These are phyloP conservation scores for Ustilago trichophora DNA, from an alignment of 1,284 basidiomycete genomes.

Conservation along the genomic window DNA sequence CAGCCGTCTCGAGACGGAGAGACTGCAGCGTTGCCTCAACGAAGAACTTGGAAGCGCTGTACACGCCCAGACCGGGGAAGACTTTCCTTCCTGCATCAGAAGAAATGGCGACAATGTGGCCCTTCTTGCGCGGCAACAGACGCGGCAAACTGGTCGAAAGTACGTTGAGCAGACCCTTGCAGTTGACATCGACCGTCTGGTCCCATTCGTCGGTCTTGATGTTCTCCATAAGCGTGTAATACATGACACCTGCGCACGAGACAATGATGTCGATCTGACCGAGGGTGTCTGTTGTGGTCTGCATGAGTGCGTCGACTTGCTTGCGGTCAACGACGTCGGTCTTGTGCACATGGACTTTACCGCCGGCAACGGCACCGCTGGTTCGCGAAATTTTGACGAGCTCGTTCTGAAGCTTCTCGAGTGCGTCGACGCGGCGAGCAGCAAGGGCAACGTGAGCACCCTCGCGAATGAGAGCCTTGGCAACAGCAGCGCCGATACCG, in stretches of 20 bases:
- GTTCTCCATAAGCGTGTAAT: slow-evolving; percentile 64
- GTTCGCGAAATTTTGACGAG: slow-evolving; percentile 12
- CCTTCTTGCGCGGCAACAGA: slow-evolving; percentile 46
- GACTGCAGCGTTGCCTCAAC: slow-evolving; percentile 64
- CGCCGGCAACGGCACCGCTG: background rate
- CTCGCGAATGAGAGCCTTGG: slow-evolving; percentile 47
- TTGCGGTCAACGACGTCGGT: slow-evolving; percentile 57
- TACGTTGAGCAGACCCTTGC: slow-evolving; percentile 62
- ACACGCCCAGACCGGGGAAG: slow-evolving; percentile 64
- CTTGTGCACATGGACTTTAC: slow-evolving; percentile 43
- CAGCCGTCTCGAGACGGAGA: slow-evolving; percentile 62
- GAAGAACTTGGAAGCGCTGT: slow-evolving; percentile 64
- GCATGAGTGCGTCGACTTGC: slow-evolving; percentile 56
- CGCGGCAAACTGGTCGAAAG: slow-evolving; percentile 55
- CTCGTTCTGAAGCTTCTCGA: slow-evolving; percentile 30
- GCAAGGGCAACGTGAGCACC: slow-evolving; percentile 51
- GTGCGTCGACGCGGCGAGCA: slow-evolving; percentile 42
- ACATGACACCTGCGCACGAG: slow-evolving; percentile 64
- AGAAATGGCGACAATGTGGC: slow-evolving; percentile 65
- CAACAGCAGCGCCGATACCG: slow-evolving; percentile 67
- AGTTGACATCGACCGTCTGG: slow-evolving; percentile 65
- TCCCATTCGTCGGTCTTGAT: slow-evolving; percentile 60
- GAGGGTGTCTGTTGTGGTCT: slow-evolving; percentile 40
- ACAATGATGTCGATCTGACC: slow-evolving; percentile 61
- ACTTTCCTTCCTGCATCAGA: slow-evolving; percentile 65